Base-by-base conservation (phyloP, 2,329 filamentous ascomycete species). In the Hortaea werneckii region DNA sequence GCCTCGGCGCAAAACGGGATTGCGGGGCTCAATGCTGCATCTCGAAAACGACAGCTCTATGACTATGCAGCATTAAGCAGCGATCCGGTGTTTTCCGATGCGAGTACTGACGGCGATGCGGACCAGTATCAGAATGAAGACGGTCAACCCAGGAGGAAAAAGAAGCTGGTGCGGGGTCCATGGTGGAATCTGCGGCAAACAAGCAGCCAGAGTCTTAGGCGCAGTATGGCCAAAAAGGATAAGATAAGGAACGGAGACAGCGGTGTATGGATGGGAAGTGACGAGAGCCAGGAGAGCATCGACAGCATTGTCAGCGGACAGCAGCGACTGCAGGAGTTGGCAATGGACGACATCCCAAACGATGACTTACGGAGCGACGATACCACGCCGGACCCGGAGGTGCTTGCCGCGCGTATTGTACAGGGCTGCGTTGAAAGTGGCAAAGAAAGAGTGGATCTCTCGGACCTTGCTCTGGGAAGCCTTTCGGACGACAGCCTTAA, bases 1-100 rank as follows among this genome's bases (percentile, higher is more conserved):
- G 41, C 37, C 37, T 48, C 49, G 26, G 49, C 45, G 20, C 37
- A 9, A 9, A n/a, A 35, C n/a, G 32, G 51, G 11, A 48, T 41
- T 29, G 34, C 47, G 37, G 32, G 20, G 32, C 37, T 42, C 48
- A 26, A 40, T 39, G n/a, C 48, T 34, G 30, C 38, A 27, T 41
- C 43, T 39, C 56, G 60, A n/a, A 65, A 65, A 46, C 56, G 62
- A 29, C 57, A 53, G 32, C 52, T 59, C 26, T 52, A 51, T 5
- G 61, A 61, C 32, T 57, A 57, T 40, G 62, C 53, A 29, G 57
- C 53, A 48, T 67, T 75, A 51, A 85, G 81, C 13, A 85, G 83
- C 58, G 83, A 87, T 45, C 56, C 82, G 3, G 75, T 85, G 27
- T 87, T 87, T 63, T 85, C 81, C 60, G 83, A 87, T 48, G 82